Percentiles rank a stretch among this genome's conserved stretches.
phyloP scores from a whole-genome alignment of 805 yeast genomes.

The Priceomyces haplophilus region DNA sequence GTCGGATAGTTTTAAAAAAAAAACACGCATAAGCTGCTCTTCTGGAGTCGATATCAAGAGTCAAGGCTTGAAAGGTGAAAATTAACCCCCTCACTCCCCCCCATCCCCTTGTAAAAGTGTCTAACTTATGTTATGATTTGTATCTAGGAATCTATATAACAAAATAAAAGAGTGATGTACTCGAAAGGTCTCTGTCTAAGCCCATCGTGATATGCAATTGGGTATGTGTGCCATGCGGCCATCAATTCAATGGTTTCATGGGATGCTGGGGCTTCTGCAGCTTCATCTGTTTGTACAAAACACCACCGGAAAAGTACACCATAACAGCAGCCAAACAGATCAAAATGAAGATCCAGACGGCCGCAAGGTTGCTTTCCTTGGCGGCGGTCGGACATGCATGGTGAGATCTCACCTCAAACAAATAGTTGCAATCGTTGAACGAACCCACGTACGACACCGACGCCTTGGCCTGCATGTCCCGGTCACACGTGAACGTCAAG shows the following conservation, averaged over 20 bases:
- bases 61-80: too few species aligned
- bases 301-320: conserved; percentile 39
- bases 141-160: too few species aligned
- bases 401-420: conserved; percentile 79
- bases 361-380: conserved; percentile 59
- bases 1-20: too few species aligned
- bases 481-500: conserved; percentile 73
- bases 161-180: too few species aligned
- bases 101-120: not conserved
- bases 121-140: not conserved
- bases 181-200: not conserved
- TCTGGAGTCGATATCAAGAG: too few species aligned
- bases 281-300: conserved; percentile 29
- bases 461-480: conserved; percentile 65
- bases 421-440: conserved; percentile 72
- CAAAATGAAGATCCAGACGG: conserved; percentile 44
- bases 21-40: too few species aligned
- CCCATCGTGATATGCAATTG: not conserved
- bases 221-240: too few species aligned
- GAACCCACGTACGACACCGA: conserved; percentile 68
- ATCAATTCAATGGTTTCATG: too few species aligned
- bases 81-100: too few species aligned
- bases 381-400: conserved; percentile 83
- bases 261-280: conserved; percentile 1
- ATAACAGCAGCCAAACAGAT: conserved; percentile 32